phyloP scores from a whole-genome alignment of 345 rosid genomes.

The Xanthoceras sorbifolium region DNA sequence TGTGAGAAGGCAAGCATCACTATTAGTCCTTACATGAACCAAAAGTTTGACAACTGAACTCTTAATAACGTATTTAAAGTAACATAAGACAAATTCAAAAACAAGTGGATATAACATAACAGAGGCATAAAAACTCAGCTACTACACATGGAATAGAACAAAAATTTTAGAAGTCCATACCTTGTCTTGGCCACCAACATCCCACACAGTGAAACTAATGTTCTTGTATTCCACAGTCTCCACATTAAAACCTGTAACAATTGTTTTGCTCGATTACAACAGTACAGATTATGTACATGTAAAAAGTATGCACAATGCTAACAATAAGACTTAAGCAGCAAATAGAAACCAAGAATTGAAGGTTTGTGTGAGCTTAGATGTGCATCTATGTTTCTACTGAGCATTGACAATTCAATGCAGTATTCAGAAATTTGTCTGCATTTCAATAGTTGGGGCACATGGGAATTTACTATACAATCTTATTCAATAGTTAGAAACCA shows the following conservation, averaged over 20 bases:
- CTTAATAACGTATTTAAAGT: neutral
- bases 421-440: neutral
- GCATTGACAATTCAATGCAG: neutral
- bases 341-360: constrained; percentile 5
- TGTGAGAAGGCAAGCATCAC: constrained; percentile 10
- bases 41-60: neutral
- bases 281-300: neutral
- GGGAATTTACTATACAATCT: neutral
- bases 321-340: neutral
- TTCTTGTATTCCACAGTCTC: constrained; percentile 89
- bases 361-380: neutral
- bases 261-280: neutral
- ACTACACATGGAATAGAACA: neutral
- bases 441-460: neutral
- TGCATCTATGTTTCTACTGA: neutral
- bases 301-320: neutral
- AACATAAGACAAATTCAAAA: neutral
- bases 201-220: constrained; percentile 96
- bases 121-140: neutral
- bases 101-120: neutral
- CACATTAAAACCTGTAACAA: constrained; percentile 72
- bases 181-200: constrained; percentile 95
- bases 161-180: constrained; percentile 30
- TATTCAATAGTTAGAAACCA: neutral
- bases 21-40: neutral